These are phyloP conservation scores for Verbena officinalis DNA, from an alignment of 257 asterid species.

Conservation along the genomic window DNA sequence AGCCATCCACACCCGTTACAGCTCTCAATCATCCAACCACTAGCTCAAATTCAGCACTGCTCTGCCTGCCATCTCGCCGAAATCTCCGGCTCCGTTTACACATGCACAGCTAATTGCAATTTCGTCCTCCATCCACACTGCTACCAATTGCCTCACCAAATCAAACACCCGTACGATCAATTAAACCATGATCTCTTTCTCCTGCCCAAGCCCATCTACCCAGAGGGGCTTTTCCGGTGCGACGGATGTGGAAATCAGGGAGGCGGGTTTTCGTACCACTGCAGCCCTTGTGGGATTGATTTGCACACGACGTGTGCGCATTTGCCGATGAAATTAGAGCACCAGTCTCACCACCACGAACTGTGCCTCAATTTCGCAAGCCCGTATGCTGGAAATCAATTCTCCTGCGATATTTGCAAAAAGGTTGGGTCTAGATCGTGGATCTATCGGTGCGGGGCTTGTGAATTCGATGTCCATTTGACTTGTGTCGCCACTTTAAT, in stretches of 20 bases:
- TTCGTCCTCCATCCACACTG: slow-evolving; percentile 53
- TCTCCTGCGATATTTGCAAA: slow-evolving; percentile 53
- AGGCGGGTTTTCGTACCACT: slow-evolving; percentile 47
- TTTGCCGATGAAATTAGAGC: slow-evolving; percentile 32
- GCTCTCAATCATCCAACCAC: slow-evolving; percentile 25
- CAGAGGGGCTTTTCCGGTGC: slow-evolving; percentile 51
- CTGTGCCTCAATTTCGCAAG: slow-evolving; percentile 45
- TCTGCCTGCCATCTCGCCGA: slow-evolving; percentile 51
- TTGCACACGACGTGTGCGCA: slow-evolving; percentile 55
- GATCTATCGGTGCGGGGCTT: slow-evolving; percentile 51
- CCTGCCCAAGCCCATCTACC: slow-evolving; percentile 49
- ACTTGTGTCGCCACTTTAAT: slow-evolving; percentile 37
- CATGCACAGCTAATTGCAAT: slow-evolving; percentile 42
- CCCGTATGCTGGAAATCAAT: slow-evolving; percentile 44
- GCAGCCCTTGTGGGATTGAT: slow-evolving; percentile 50
- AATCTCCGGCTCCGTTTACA: slow-evolving; percentile 39
- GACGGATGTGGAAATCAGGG: slow-evolving; percentile 59
- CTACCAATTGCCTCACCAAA: slow-evolving; percentile 45
- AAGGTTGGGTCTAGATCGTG: slow-evolving; percentile 37
- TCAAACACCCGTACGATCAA: slow-evolving; percentile 49
- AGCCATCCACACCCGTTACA: slow-evolving; percentile 61
- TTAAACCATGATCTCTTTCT: slow-evolving; percentile 41
- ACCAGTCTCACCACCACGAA: slow-evolving; percentile 41
- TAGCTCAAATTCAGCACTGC: slow-evolving; percentile 11
- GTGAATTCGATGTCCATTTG: slow-evolving; percentile 57